Percentiles rank a stretch among this genome's conserved stretches.
phyloP scores from a whole-genome alignment of 1,139 yeast genomes.

The Sugiyamaella xylanicola region DNA sequence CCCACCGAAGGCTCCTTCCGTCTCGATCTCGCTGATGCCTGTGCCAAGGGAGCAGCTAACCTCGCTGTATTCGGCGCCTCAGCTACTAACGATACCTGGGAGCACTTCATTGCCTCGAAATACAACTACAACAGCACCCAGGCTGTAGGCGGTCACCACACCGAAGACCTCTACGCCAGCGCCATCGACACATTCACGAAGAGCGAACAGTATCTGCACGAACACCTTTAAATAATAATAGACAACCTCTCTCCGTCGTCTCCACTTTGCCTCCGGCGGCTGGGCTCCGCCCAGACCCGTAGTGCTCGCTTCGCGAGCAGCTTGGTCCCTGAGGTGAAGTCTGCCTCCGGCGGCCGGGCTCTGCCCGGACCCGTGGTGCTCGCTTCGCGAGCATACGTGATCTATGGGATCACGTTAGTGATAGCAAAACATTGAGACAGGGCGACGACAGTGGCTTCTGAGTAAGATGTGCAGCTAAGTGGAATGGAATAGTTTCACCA shows the following conservation, averaged over 20 bases:
- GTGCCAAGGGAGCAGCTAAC: constrained; percentile 94
- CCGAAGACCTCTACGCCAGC: constrained; percentile 14
- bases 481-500: too few relatives aligned
- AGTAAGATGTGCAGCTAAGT: too few relatives aligned
- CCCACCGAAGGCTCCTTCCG: constrained; percentile 63
- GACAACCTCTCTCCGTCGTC: not conserved
- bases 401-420: too few relatives aligned
- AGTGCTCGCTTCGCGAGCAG: constrained; percentile 8
- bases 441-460: too few relatives aligned
- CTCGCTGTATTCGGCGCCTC: constrained; percentile 69
- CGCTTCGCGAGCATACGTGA: too few relatives aligned
- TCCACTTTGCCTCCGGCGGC: constrained; percentile 9
- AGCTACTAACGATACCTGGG: constrained; percentile 27
- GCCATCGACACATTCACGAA: constrained; percentile 21
- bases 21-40: constrained; percentile 82
- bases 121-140: constrained; percentile 1
- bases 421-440: too few relatives aligned
- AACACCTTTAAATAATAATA: not conserved
- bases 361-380: not conserved
- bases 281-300: constrained; percentile 16
- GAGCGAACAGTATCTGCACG: constrained; percentile 21
- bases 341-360: too few relatives aligned
- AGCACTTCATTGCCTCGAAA: constrained; percentile 25
- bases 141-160: constrained; percentile 10
- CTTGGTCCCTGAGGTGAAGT: not conserved